Conservation (phyloP, 2,329 filamentous ascomycete genomes). For the Sporothrix dimorphospora region DNA sequence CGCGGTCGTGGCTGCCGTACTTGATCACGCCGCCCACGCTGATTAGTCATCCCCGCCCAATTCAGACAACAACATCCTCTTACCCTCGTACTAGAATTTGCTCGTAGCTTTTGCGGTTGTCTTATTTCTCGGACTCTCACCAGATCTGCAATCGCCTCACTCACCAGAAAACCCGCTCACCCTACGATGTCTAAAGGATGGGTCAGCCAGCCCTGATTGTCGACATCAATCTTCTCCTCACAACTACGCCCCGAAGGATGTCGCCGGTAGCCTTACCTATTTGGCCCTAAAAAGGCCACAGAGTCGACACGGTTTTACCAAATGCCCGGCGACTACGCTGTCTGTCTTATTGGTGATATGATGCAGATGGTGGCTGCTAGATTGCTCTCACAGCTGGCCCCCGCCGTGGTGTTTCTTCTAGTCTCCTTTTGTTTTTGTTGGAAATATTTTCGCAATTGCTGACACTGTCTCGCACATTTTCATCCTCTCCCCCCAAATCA, state of each 20-base stretch:
- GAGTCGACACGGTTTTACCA: background rate
- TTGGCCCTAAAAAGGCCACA: background rate
- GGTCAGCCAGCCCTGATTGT: background rate
- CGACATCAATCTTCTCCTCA: background rate
- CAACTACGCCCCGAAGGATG: background rate
- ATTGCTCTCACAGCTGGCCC: background rate
- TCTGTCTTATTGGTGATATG: slow-evolving; percentile 9
- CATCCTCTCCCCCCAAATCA: background rate
- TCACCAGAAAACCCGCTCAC: background rate
- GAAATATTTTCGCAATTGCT: slow-evolving; percentile 6
- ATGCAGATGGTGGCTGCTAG: background rate
- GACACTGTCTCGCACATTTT: slow-evolving; percentile 7
- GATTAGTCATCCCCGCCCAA: slow-evolving; percentile 4
- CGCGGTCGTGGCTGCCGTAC: background rate
- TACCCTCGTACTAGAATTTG: background rate
- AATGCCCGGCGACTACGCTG: background rate
- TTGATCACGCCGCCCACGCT: background rate
- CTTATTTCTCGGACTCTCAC: slow-evolving; percentile 8
- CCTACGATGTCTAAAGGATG: background rate
- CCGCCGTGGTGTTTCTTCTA: background rate
- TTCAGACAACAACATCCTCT: background rate
- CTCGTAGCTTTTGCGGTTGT: slow-evolving; percentile 6
- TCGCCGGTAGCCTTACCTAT: background rate
- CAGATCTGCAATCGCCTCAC: background rate
- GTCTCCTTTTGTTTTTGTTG: background rate